Evolutionary conservation across 345 rosid species (phyloP), one percentile per base, ranked within the genome.

Genomic region (Eucalyptus cladocalyx): DNA sequence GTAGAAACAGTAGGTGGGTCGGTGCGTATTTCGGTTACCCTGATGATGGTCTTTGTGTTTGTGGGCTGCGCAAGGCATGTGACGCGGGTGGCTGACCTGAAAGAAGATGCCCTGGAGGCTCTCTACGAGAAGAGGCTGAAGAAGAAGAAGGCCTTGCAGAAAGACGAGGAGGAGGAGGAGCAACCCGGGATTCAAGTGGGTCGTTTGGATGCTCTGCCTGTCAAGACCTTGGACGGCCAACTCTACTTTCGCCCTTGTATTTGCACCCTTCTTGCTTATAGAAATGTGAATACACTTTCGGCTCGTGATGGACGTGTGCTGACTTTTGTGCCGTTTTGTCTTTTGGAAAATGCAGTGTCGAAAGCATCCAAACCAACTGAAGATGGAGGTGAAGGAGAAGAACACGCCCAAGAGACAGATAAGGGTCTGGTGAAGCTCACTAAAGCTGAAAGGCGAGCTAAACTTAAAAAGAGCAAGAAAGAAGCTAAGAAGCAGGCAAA

Each of bases 151-250:
- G 86, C 87, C 13, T 86, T 67, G 62, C 89, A 69, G 56, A 88
- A 88, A 88, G 93, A 95, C 76, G 88, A 88, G 89, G 93, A 94
- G 86, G 94, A 93, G 85, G 92, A 91, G 37, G 95, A 86, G 93
- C 92, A 88, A 18, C 85, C 34, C 32, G 94, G 43, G 89, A 86
- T 91, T 49, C 87, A 91, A 85, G 94, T 95, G 88, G 97, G 95
- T 91, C 95, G 93, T 80, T 96, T 96, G 56, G 99, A 98, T 89
- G 94, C 96, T 12, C 97, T 98, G 53, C 99, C 99, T 16, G 93
- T 98, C 80, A 97, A 97, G 93, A 93, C 93, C 54, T 92, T 96
- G 89, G 99, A 95, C 88, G 99, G 99, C 65, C 89, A 95, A 80
- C 93, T 98, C 32, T 94, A 93, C 72, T 96, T 93, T 87, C 94